A percentile compares a stretch with the other conserved stretches of the same genome.
phyloP scores from a whole-genome alignment of 1,139 yeast genomes.

The Torulaspora globosa region DNA sequence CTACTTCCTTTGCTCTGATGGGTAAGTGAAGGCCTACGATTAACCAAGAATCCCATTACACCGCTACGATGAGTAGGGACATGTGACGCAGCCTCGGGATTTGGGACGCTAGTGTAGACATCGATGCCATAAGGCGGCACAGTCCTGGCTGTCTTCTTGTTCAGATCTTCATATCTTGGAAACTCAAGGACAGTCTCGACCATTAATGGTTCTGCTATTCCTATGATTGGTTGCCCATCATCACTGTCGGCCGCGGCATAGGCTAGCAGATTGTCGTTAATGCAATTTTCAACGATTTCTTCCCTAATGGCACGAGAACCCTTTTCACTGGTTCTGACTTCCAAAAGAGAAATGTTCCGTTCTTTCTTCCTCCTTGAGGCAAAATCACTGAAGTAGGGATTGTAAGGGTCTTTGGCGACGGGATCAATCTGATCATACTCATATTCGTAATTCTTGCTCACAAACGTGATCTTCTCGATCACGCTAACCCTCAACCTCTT shows the following conservation, averaged over 20 bases:
- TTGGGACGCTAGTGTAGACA: conserved; percentile 21
- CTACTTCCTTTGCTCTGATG: conserved; percentile 7
- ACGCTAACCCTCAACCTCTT: conserved; percentile 71
- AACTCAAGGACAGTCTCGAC: conserved; percentile 32
- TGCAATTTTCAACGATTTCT: conserved; percentile 56
- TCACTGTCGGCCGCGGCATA: conserved; percentile 47
- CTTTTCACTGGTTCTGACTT: conserved; percentile 53
- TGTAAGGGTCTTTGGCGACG: conserved; percentile 35
- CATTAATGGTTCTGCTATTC: conserved; percentile 37
- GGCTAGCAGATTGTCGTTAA: conserved; percentile 56
- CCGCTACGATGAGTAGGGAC: conserved; percentile 20
- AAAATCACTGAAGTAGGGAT: conserved; percentile 39
- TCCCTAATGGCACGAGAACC: conserved; percentile 50
- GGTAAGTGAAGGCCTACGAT: conserved; percentile 19
- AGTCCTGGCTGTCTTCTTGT: conserved; percentile 25
- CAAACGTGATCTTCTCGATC: conserved; percentile 66
- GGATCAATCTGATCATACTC: conserved; percentile 56
- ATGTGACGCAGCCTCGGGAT: conserved; percentile 16
- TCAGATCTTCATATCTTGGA: conserved; percentile 34
- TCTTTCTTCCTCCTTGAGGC: conserved; percentile 41
- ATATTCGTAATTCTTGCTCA: conserved; percentile 49
- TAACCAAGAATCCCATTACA: conserved; percentile 31
- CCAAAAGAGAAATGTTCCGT: conserved; percentile 55
- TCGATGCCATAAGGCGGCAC: conserved; percentile 39
- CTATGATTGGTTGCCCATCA: conserved; percentile 20